phyloP scores from a whole-genome alignment of 2,329 filamentous ascomycete genomes.

The Podosphaera aphanis region DNA sequence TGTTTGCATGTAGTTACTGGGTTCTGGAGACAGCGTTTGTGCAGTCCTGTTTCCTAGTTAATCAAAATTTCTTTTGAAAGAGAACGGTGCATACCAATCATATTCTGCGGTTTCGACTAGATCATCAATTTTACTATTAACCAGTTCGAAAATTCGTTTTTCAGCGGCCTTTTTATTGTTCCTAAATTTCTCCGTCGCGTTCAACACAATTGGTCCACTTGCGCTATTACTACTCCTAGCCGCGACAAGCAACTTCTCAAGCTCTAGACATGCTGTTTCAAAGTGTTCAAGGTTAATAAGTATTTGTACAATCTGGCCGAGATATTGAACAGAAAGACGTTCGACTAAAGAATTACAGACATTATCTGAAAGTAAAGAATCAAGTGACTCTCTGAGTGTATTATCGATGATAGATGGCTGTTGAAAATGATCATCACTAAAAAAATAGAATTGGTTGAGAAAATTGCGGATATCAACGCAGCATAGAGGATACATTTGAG shows the following conservation, averaged over 20 bases:
- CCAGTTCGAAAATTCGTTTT: slow-evolving; percentile 92
- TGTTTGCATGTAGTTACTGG: slow-evolving; percentile 87
- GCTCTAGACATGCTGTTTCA: slow-evolving; percentile 71
- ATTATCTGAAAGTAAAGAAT: slow-evolving; percentile 77
- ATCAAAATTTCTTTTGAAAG: neutral
- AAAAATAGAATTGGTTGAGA: slow-evolving; percentile 93
- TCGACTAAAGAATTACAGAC: slow-evolving; percentile 82
- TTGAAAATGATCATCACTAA: slow-evolving; percentile 87
- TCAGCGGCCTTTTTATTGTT: slow-evolving; percentile 88
- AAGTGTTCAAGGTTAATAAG: slow-evolving; percentile 95
- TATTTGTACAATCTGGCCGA: slow-evolving; percentile 95
- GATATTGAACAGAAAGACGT: slow-evolving; percentile 70
- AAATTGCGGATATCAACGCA: slow-evolving; percentile 98
- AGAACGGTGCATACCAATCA: slow-evolving; percentile 41
- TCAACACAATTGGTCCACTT: slow-evolving; percentile 55
- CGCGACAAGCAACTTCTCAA: slow-evolving; percentile 67
- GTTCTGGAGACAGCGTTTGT: slow-evolving; percentile 39
- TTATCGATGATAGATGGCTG: slow-evolving; percentile 78
- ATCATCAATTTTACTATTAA: slow-evolving; percentile 97
- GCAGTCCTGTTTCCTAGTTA: slow-evolving; percentile 24
- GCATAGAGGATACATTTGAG: slow-evolving; percentile 95
- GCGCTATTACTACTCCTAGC: slow-evolving; percentile 64
- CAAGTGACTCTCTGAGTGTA: slow-evolving; percentile 74
- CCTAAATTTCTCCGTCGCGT: slow-evolving; percentile 67
- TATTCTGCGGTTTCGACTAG: slow-evolving; percentile 94